Evolutionary conservation across 2,329 filamentous ascomycete genomes (phyloP), one percentile per base, ranked within the genome.

Genomic region (Zymoseptoria crescenta): DNA sequence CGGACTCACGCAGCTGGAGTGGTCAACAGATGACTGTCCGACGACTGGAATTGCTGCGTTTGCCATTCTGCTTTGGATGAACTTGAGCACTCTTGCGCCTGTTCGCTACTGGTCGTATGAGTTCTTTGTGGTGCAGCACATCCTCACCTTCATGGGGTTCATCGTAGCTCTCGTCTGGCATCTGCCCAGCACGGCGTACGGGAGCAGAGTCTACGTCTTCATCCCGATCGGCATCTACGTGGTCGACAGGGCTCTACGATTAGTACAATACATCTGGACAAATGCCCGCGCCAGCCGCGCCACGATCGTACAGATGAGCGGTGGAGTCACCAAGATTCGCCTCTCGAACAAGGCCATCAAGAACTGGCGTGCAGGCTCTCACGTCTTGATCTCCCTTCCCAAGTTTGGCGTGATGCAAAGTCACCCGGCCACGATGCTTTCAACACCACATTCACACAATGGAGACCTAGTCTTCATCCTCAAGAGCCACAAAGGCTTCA

Each of bases 71-170:
- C 63, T 70, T 1, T 70, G 68, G 68, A 68, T 69, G 60, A 69
- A 69, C 48, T 48, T 70, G 7, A 69, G 61, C 56, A 69, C 68
- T 2, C 30, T 69, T 3, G 62, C 67, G 8, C 67, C 68, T 3
- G 24, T 69, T 8, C 59, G 68, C n/a, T 59, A 61, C 28, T 61
- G 64, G 21, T 65, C 59, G 6, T 69, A 69, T 35, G 67, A 70
- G 56, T 65, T 70, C 57, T 71, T 73, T 58, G 62, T 74, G 49
- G 58, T 72, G 28, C 64, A 74, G 56, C 70, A 75, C 58, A 67
- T 76, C 41, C 61, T 76, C 55, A 73, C 73, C 10, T 75, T 74
- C 62, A 62, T 76, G 58, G 69, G 70, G 16, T 69, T 75, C 59
- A 69, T 75, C 45, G 64, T 73, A 24, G 67, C 73, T 3, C 61